Evolutionary conservation across 2,329 filamentous ascomycete genomes (phyloP).

Genomic region (Immersiporthe knoxdaviesiana): DNA sequence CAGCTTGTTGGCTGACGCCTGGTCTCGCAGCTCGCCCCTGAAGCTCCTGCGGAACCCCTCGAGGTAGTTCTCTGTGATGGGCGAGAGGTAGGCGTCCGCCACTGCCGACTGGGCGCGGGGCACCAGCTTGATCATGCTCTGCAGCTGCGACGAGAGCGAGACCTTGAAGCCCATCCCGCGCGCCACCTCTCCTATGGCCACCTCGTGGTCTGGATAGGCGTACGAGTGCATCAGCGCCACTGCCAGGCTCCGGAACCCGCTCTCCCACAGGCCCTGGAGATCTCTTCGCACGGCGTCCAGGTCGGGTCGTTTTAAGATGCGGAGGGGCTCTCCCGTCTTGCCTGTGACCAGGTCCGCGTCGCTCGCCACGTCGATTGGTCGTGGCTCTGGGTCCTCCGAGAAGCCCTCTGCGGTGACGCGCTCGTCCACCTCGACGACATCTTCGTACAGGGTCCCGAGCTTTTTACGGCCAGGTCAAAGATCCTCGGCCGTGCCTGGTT

Average conservation of each 20-base stretch:
- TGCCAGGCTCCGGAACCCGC: constrained; percentile 78
- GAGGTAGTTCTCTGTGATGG: constrained; percentile 75
- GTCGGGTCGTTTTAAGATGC: constrained; percentile 67
- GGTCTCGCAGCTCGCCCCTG: constrained; percentile 84
- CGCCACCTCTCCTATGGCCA: constrained; percentile 74
- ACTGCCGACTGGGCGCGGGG: constrained; percentile 76
- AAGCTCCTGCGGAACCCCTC: constrained; percentile 79
- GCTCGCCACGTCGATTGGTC: constrained; percentile 50
- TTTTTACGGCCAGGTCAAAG: constrained; percentile 89
- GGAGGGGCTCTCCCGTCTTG: constrained; percentile 73
- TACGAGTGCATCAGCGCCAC: constrained; percentile 93
- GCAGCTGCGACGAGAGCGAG: constrained; percentile 76
- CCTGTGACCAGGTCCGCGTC: constrained; percentile 67
- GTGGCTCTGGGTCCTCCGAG: constrained; percentile 78
- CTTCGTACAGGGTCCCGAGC: constrained; percentile 83
- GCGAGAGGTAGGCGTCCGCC: constrained; percentile 79
- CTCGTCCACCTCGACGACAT: constrained; percentile 88
- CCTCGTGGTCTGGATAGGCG: constrained; percentile 86
- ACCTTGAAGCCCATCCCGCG: constrained; percentile 82
- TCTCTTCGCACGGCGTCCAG: constrained; percentile 60
- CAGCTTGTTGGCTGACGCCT: constrained; percentile 53
- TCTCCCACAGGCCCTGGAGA: constrained; percentile 68
- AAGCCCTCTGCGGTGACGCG: constrained; percentile 90
- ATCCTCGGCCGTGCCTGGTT: constrained; percentile 92
- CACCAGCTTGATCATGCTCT: constrained; percentile 89